Evolutionary conservation across 2,329 filamentous ascomycete genomes (phyloP).

Genomic region (Aspergillus piperis): DNA sequence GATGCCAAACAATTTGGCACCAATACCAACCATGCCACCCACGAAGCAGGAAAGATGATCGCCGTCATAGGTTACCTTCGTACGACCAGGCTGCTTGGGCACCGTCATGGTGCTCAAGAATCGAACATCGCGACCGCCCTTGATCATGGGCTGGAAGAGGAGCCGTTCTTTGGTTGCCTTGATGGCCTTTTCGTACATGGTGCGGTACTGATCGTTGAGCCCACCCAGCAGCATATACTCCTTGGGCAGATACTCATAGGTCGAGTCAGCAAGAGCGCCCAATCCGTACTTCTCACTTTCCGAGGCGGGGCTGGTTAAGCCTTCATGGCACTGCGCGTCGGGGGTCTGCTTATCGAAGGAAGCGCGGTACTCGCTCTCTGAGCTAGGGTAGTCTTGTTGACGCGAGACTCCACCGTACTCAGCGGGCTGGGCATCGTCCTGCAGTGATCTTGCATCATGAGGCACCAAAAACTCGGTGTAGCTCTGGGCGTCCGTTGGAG

Average conservation of each 20-base stretch:
- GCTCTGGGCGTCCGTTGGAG: slow-evolving; percentile 27
- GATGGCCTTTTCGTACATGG: slow-evolving; percentile 47
- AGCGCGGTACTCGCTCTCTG: slow-evolving; percentile 13
- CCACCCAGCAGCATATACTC: slow-evolving; percentile 50
- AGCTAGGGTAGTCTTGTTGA: slow-evolving; percentile 3
- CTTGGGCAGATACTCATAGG: slow-evolving; percentile 55
- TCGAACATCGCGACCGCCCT: slow-evolving; percentile 43
- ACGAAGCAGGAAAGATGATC: slow-evolving; percentile 63
- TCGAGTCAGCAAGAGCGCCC: slow-evolving; percentile 50
- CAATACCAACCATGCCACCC: slow-evolving; percentile 64
- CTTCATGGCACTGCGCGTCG: slow-evolving; percentile 39
- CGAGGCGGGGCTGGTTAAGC: slow-evolving; percentile 39
- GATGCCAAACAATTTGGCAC: slow-evolving; percentile 59
- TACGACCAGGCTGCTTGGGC: slow-evolving; percentile 23
- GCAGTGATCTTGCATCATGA: slow-evolving; percentile 22
- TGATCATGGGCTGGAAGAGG: slow-evolving; percentile 49
- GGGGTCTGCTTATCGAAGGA: slow-evolving; percentile 6
- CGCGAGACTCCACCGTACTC: slow-evolving; percentile 21
- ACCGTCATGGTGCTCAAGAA: slow-evolving; percentile 40
- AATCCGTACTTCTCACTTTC: slow-evolving; percentile 43
- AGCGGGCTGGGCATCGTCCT: slow-evolving; percentile 32
- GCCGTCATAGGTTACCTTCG: slow-evolving; percentile 51
- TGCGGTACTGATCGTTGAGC: slow-evolving; percentile 44
- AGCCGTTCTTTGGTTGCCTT: slow-evolving; percentile 43
- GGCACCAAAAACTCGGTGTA: slow-evolving; percentile 29